A percentile compares a stretch with the other conserved stretches of the same genome.
These are phyloP conservation scores for Nigrospora oryzae DNA, from an alignment of 2,329 filamentous ascomycete species.

Conservation along the genomic window DNA sequence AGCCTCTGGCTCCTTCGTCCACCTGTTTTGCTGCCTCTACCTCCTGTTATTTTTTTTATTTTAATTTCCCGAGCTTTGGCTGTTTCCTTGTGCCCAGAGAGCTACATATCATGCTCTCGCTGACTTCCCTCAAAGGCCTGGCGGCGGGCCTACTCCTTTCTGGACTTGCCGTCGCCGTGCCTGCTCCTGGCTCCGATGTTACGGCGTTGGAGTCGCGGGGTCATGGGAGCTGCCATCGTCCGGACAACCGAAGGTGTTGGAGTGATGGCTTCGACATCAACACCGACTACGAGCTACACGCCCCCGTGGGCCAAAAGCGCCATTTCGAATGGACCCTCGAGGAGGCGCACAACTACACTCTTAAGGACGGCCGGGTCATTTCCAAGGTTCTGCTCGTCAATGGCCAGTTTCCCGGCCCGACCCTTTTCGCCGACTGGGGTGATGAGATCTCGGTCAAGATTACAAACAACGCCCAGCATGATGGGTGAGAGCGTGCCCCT, in stretches of 20 bases:
- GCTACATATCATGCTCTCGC: conserved; percentile 1
- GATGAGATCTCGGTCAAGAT: conserved; percentile 57
- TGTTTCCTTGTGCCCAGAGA: not conserved
- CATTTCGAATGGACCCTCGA: conserved; percentile 12
- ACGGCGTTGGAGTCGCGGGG: not conserved
- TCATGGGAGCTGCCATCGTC: conserved; percentile 2
- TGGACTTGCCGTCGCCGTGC: conserved; percentile 1
- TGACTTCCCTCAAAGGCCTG: conserved; percentile 1
- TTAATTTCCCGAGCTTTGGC: not conserved
- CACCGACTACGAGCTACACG: conserved; percentile 17
- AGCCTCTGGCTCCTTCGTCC: too few species aligned
- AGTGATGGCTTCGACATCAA: conserved; percentile 12
- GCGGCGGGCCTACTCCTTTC: conserved; percentile 1
- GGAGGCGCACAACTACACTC: conserved; percentile 13
- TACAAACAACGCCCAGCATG: conserved; percentile 54
- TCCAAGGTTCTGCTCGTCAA: conserved; percentile 50
- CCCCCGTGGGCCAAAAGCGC: conserved; percentile 4
- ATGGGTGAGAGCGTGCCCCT: conserved; percentile 26
- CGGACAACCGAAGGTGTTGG: conserved; percentile 16
- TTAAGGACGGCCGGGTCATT: conserved; percentile 14
- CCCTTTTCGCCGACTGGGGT: conserved; percentile 56
- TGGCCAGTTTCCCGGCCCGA: conserved; percentile 57
- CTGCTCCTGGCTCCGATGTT: not conserved
- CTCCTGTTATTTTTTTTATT: too few species aligned
- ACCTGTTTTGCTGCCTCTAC: too few species aligned